Base-by-base conservation (phyloP, 495 filamentous ascomycete genomes). In the Friedmanniomyces endolithicus region DNA sequence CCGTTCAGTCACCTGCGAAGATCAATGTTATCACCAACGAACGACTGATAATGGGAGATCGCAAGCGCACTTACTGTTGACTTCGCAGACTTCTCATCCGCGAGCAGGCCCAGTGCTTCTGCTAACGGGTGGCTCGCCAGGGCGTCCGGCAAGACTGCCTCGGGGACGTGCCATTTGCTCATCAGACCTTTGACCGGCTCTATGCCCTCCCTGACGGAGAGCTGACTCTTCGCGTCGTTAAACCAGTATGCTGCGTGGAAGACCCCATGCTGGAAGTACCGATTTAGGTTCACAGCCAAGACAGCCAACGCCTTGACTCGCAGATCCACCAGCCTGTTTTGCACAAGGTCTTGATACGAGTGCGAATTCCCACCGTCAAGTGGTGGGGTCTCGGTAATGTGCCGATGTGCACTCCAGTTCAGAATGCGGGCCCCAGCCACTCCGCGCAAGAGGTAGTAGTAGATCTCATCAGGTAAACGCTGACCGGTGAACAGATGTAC, bases 391-490 rank as follows among this genome's bases (percentile, higher is more conserved):
- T 95, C 75, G 25, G 84, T 67, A 43, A 92, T 76, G 62, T 90
- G 81, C 25, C 85, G 83, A 31, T 84, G 83, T 0, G 84, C 83
- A 48, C 94, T 75, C 76, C 81, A 89, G 63, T 85, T 87, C 9
- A 94, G 76, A 16, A 95, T 71, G 37, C 88, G 82, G 1, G 88
- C 75, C 7, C 87, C 81, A 54, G 95, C 77, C 16, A 95, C 68
- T 27, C 87, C 92, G 29, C 78, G 82, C 55, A 87, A 87, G 31
- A 97, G 76, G 62, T 99, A 97, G 66, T 86, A 85, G 66, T 88
- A 95, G 6, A 99, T 72, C 70, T 99, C 94, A 50, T 89, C 81
- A 1, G 94, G 89, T 16, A 99, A 75, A 31, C 88, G 86, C 51
- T 89, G 80, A 20, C 89, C 88, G 59, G 94, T 83, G 64, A 96